phyloP scores from a whole-genome alignment of 176 grass and related monocot species.

The Lolium perenne region DNA sequence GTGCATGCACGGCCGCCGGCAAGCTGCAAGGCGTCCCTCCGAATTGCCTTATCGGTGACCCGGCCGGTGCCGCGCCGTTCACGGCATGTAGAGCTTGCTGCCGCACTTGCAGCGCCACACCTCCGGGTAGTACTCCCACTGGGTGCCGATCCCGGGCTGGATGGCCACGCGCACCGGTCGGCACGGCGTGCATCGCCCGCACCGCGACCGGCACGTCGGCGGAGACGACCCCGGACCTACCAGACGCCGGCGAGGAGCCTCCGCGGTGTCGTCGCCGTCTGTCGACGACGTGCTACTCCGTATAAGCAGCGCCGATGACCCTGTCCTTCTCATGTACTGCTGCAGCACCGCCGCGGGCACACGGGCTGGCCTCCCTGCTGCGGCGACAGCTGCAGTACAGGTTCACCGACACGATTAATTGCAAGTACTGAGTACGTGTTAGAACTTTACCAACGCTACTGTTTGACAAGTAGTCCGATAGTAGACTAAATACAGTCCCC shows the following conservation, averaged over 20 bases:
- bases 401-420: conserved; percentile 5
- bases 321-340: conserved; percentile 21
- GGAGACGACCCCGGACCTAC: not conserved
- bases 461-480: not conserved
- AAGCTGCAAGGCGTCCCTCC: not conserved
- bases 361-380: not conserved
- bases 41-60: too few species aligned
- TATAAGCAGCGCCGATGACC: not conserved
- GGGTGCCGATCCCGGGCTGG: conserved; percentile 52
- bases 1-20: not conserved
- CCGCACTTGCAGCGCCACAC: conserved; percentile 91
- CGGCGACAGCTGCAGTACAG: not conserved
- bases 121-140: conserved; percentile 93
- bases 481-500: not conserved
- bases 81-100: conserved; percentile 83
- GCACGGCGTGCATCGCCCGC: not conserved
- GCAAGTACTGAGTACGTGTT: not conserved
- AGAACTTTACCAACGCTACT: not conserved
- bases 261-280: not conserved
- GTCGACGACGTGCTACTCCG: not conserved
- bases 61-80: not conserved
- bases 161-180: conserved; percentile 65
- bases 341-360: not conserved
- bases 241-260: not conserved
- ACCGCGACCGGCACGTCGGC: not conserved